These are phyloP conservation scores for Raffaelea arxii DNA, from an alignment of 2,329 filamentous ascomycete species.

Conservation along the genomic window DNA sequence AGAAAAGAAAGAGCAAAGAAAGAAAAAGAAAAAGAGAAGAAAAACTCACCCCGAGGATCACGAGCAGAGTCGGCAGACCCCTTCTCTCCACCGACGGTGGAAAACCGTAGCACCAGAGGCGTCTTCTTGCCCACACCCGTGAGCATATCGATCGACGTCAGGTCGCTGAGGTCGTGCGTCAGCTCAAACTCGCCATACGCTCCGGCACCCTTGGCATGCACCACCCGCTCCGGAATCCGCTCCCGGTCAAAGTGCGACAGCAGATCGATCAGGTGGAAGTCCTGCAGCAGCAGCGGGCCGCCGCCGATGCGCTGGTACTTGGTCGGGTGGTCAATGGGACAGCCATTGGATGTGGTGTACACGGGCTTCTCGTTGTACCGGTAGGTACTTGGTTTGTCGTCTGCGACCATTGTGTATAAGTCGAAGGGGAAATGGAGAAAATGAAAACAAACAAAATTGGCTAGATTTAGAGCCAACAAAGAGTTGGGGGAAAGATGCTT, in stretches of 20 bases:
- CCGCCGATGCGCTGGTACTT: constrained; percentile 17
- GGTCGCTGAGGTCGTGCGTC: constrained; percentile 13
- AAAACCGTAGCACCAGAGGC: constrained; percentile 60
- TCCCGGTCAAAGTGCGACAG: constrained; percentile 42
- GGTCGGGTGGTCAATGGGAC: constrained; percentile 40
- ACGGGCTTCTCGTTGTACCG: constrained; percentile 48
- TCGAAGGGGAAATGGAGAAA: neutral
- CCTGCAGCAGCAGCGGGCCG: constrained; percentile 52
- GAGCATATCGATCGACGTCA: constrained; percentile 9
- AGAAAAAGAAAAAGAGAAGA: neutral
- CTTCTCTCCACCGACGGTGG: constrained; percentile 62
- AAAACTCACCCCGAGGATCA: constrained; percentile 52
- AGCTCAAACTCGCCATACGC: constrained; percentile 17
- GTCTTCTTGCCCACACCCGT: constrained; percentile 31
- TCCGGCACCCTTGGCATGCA: constrained; percentile 18
- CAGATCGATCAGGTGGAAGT: constrained; percentile 56
- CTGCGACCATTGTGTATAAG: constrained; percentile 27
- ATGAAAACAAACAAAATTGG: neutral
- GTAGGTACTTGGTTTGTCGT: constrained; percentile 34
- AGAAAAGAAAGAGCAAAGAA: neutral
- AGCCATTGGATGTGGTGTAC: constrained; percentile 52
- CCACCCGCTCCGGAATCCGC: constrained; percentile 17
- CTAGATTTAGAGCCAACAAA: no score
- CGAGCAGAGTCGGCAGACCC: constrained; percentile 70
- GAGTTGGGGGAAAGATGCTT: no score